Evolutionary conservation across 2,329 filamentous ascomycete genomes (phyloP), one percentile per base, ranked within the genome.

Genomic region (Chalaropsis ovoidea): DNA sequence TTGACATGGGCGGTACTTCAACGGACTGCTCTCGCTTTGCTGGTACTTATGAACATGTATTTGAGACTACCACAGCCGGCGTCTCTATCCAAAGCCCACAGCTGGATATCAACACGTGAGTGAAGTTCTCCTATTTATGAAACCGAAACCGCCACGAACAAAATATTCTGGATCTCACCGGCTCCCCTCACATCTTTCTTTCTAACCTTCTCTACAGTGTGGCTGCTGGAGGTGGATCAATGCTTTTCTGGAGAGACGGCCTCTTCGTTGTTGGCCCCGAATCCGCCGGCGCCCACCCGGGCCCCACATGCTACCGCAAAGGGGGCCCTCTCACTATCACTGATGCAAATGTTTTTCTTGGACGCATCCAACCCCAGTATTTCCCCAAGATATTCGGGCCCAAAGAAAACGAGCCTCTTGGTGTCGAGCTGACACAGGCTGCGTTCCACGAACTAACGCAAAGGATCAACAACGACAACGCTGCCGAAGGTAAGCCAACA

Each of bases 361-460:
- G 92, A 0, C 82, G 92, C 47, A 78, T 97, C 3, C 76, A 96
- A 1, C 92, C 92, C 0, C 89, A 95, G 68, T 95, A 94, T 78
- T 96, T 96, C 72, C 92, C 92, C 0, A 93, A 92, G 73, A 96
- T 97, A 67, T 96, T 97, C 71, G 93, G 93, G 58, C 87, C 90
- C 73, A 87, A 92, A 56, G 92, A 96, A 73, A 81, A 96, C 66
- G 83, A 94, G 73, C 86, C 86, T 0, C 76, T 96, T 1, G 91
- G 96, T 72, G 78, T 83, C 1, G 82, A 87, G 66, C 88, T 89
- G 0, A 95, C 89, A 70, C 82, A 85, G 73, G 85, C 82, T 70
- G 81, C 89, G 0, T 88, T 96, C 68, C 81, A 87, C 69, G 85
- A 91, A 70, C 78, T 96, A 10, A 84, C 90, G 0, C 81, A 87